Base-by-base conservation (phyloP, 257 asterid species). In the Galeopsis tetrahit region DNA sequence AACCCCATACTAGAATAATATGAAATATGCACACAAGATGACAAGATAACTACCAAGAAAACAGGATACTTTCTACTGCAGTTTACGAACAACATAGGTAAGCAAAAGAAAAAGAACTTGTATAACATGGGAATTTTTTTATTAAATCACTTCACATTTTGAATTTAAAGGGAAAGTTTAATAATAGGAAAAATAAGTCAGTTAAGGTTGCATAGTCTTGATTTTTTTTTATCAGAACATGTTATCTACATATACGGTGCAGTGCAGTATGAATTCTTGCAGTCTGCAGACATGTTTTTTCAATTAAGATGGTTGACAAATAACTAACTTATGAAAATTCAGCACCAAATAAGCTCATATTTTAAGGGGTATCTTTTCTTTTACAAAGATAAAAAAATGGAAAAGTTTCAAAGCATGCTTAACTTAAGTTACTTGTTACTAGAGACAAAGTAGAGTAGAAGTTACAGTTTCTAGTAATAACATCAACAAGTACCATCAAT, bases 401-500 rank as follows among this genome's bases (percentile, higher is more conserved):
- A 57, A 21, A 5, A 28, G 31, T 31, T n/a, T 9, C 5, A 35
- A 35, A 33, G 11, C 21, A 5, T 35, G 49, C 33, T 21, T 6
- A 31, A 31, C 44, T 43, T 56, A 51, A 69, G 67, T 69, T 17
- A 46, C 7, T 38, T 35, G 6, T 42, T 28, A 34, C 4, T 34
- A 34, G 40, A 21, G 33, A 66, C 66, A 49, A 72, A 10, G 46
- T 59, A 55, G 5, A 49, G 66, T 36, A 14, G 46, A 70, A 39
- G 40, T 72, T 73, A 51, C 53, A 36, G 74, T 59, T 60, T 57
- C 66, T 58, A 68, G 67, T 7, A 34, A 69, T 38, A 38, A 53
- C 68, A 74, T 63, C 70, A 55, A 56, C 11, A 63, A 56, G 64
- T 40, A 66, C 48, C 69, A 44, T 53, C 60, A 53, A 73, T 28